Percentiles rank a stretch among this genome's conserved stretches.
Conservation (phyloP, 139 green algal species). For the Spirogloea muscicola region DNA sequence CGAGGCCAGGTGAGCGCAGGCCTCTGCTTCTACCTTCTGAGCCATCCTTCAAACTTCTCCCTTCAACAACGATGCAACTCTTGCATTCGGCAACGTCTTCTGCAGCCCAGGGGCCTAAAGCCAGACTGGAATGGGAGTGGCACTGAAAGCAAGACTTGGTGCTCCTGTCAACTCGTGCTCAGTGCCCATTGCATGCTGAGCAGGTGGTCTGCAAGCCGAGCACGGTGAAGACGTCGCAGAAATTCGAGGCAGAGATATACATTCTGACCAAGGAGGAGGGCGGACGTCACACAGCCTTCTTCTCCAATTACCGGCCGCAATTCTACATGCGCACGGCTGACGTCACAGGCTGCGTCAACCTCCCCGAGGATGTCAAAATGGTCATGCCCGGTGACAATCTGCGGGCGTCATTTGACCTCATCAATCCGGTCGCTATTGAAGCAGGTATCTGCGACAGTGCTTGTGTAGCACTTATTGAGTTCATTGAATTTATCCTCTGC, state of each 20-base stretch:
- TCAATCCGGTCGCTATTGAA: conserved; percentile 53
- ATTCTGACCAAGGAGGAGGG: conserved; percentile 96
- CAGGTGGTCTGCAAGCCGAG: conserved; percentile 79
- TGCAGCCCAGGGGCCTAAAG: no score
- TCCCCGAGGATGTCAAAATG: conserved; percentile 86
- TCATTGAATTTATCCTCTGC: conserved; percentile 14
- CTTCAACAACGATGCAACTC: no score
- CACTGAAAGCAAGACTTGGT: no score
- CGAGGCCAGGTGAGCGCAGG: conserved; percentile 80
- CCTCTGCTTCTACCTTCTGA: no score
- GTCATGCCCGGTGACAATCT: conserved; percentile 99
- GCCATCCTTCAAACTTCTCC: no score
- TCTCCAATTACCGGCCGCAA: conserved; percentile 90
- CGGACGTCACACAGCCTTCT: conserved; percentile 96
- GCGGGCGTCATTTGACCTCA: conserved; percentile 77
- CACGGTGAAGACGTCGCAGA: conserved; percentile 68
- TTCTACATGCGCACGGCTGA: conserved; percentile 98
- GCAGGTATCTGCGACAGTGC: conserved; percentile 8
- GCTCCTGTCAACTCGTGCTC: no score
- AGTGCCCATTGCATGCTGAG: no score
- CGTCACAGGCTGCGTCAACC: conserved; percentile 77
- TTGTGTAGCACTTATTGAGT: not conserved
- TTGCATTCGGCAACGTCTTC: no score
- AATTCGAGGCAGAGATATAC: conserved; percentile 90
- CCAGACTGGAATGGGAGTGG: no score